Conservation (phyloP, 164 flowering plant species). For the Echeveria elegans region DNA sequence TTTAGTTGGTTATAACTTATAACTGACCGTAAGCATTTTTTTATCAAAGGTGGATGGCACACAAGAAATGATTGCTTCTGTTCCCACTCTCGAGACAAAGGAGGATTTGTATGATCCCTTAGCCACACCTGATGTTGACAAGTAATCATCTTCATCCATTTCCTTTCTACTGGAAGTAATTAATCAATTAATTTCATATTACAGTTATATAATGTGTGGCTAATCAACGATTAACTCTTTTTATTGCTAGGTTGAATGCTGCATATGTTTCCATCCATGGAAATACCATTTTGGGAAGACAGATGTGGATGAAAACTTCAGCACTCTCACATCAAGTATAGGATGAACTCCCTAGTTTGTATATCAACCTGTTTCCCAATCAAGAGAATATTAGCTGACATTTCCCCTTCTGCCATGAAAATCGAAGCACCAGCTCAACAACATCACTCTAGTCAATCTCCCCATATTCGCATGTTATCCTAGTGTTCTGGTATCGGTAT, state of each 20-base stretch:
- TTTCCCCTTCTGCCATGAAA: too few species aligned
- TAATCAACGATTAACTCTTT: background rate
- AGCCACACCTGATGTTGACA: constrained; percentile 86
- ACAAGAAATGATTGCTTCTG: constrained; percentile 52
- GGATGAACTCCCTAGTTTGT: background rate
- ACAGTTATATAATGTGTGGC: too few species aligned
- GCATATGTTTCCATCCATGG: constrained; percentile 70
- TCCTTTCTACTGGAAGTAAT: constrained; percentile 6
- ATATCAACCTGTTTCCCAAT: background rate
- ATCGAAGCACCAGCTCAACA: too few species aligned
- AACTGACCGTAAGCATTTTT: background rate
- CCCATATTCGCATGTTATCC: too few species aligned
- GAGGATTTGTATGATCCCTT: constrained; percentile 91
- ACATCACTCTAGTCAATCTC: too few species aligned
- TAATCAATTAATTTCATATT: too few species aligned
- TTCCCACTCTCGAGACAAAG: constrained; percentile 47
- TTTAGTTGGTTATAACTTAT: too few species aligned
- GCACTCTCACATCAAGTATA: constrained; percentile 29
- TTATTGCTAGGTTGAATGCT: constrained; percentile 56
- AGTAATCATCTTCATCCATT: constrained; percentile 27
- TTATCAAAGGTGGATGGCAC: constrained; percentile 61
- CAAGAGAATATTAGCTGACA: background rate
- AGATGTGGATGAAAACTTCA: constrained; percentile 65
- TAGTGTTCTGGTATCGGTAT: too few species aligned
- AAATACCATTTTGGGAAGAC: constrained; percentile 71